A percentile compares a stretch with the other conserved stretches of the same genome.
Conservation (phyloP, 768 basidiomycete genomes). For the Suillus americanus region DNA sequence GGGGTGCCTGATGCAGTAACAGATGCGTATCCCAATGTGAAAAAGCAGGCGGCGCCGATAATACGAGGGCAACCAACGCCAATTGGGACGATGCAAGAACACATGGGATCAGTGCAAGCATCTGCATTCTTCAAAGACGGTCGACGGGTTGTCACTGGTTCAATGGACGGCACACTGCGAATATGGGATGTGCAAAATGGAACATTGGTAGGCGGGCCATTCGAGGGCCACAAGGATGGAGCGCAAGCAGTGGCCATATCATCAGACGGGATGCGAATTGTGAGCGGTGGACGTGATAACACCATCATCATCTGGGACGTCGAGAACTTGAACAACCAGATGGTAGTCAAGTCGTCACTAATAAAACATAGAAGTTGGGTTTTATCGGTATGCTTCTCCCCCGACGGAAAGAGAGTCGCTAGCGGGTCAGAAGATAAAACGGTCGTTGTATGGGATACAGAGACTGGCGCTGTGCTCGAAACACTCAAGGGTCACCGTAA, state of each 20-base stretch:
- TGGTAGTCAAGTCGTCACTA: slow-evolving; percentile 18
- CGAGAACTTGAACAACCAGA: slow-evolving; percentile 24
- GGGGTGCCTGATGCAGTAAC: not conserved
- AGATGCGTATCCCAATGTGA: slow-evolving; percentile 22
- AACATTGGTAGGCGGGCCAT: not conserved
- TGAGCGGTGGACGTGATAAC: slow-evolving; percentile 9
- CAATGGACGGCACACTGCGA: slow-evolving; percentile 9
- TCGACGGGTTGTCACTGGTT: slow-evolving; percentile 29
- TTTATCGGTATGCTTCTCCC: slow-evolving; percentile 16
- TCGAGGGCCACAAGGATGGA: not conserved
- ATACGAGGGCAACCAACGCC: slow-evolving; percentile 9
- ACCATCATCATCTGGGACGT: slow-evolving; percentile 17
- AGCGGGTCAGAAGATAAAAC: slow-evolving; percentile 7
- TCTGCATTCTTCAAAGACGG: slow-evolving; percentile 29
- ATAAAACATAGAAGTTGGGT: slow-evolving; percentile 16
- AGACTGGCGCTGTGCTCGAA: slow-evolving; percentile 1
- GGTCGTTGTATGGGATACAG: not conserved
- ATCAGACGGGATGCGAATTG: slow-evolving; percentile 14
- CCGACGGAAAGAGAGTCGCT: slow-evolving; percentile 10
- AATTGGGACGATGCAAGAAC: slow-evolving; percentile 14
- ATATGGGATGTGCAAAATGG: slow-evolving; percentile 6
- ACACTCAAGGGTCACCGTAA: not conserved
- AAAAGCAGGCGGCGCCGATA: not conserved
- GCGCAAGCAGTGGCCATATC: slow-evolving; percentile 13
- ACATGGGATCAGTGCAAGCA: slow-evolving; percentile 20